Conservation (phyloP, 345 rosid species). For the Anacardium occidentale region DNA sequence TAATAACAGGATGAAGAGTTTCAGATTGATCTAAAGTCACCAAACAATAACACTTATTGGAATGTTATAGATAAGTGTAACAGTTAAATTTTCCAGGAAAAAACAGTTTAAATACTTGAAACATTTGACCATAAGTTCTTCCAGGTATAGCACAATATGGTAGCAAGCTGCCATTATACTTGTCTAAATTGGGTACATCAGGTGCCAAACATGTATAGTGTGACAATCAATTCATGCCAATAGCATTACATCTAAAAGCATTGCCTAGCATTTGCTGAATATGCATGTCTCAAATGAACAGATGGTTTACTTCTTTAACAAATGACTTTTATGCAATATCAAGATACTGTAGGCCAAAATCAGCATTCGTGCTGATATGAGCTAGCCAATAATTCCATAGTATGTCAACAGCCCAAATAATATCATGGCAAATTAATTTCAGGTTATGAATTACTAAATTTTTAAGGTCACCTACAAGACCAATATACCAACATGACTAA, state of each 20-base stretch:
- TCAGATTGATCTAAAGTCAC: not conserved
- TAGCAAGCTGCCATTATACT: not conserved
- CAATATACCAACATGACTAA: not conserved
- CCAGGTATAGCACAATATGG: not conserved
- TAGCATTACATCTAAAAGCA: not conserved
- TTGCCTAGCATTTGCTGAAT: not conserved
- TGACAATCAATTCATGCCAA: not conserved
- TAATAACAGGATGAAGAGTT: not conserved
- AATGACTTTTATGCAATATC: not conserved
- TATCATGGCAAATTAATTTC: not conserved
- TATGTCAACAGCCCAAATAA: not conserved
- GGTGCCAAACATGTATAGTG: not conserved
- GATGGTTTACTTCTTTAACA: not conserved
- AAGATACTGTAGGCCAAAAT: constrained; percentile 1
- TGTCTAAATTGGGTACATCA: not conserved
- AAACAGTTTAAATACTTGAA: not conserved
- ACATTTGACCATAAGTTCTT: not conserved
- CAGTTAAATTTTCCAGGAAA: not conserved
- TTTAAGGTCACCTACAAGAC: not conserved
- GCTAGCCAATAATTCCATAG: not conserved
- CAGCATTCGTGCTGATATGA: not conserved
- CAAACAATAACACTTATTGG: not conserved
- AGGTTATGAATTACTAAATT: not conserved
- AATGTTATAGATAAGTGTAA: not conserved
- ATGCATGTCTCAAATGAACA: not conserved